Conservation (phyloP, 1,139 yeast genomes). For the Yamadazyma sp. region DNA sequence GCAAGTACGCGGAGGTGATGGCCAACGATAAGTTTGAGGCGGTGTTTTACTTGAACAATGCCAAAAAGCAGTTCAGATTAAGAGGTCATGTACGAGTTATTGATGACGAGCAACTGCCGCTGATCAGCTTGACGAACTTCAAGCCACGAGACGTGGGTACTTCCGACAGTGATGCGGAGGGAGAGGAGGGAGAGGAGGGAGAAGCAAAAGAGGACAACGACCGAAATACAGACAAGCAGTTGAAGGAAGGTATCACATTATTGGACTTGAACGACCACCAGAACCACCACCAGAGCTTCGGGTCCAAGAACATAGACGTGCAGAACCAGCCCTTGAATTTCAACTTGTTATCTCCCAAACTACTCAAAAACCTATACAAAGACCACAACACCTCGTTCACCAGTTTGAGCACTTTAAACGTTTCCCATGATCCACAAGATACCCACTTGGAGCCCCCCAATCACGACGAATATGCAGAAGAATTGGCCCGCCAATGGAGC, state of each 20-base stretch:
- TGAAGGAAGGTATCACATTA: slow-evolving; percentile 1
- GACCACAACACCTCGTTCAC: slow-evolving; percentile 28
- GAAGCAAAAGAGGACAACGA: not conserved
- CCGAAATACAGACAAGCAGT: not conserved
- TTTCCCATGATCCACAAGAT: slow-evolving; percentile 13
- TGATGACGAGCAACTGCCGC: slow-evolving; percentile 34
- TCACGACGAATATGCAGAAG: slow-evolving; percentile 62
- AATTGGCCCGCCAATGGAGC: slow-evolving; percentile 64
- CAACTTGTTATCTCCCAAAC: slow-evolving; percentile 29
- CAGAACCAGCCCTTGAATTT: slow-evolving; percentile 11
- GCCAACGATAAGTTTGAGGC: slow-evolving; percentile 64
- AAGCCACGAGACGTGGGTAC: slow-evolving; percentile 17
- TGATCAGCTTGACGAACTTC: slow-evolving; percentile 31
- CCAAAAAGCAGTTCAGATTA: slow-evolving; percentile 69
- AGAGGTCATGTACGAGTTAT: slow-evolving; percentile 61
- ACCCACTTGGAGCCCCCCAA: slow-evolving; percentile 49
- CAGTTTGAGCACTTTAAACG: slow-evolving; percentile 19
- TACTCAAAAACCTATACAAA: slow-evolving; percentile 14
- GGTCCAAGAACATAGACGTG: not conserved
- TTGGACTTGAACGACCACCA: not conserved
- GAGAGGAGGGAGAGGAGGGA: slow-evolving; percentile 5
- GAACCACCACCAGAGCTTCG: not conserved
- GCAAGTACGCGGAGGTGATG: slow-evolving; percentile 55
- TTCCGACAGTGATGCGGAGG: slow-evolving; percentile 14
- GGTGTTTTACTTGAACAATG: slow-evolving; percentile 65